Conservation (phyloP, 345 rosid species). For the Syzygium grande region DNA sequence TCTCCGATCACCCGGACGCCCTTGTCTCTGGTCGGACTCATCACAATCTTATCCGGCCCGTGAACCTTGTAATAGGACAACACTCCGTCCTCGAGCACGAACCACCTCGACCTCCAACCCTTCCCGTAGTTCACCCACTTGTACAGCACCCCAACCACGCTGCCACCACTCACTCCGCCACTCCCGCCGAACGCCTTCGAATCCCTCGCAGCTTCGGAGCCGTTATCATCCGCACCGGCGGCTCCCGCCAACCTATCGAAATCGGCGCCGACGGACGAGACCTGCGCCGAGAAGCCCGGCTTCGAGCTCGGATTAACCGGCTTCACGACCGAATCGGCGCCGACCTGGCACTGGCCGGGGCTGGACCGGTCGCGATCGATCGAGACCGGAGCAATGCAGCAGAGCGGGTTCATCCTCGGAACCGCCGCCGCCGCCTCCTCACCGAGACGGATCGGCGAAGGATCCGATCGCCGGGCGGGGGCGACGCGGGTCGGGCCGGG, state of each 20-base stretch:
- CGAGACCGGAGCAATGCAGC: constrained; percentile 99
- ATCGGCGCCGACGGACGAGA: constrained; percentile 47
- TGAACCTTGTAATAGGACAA: constrained; percentile 84
- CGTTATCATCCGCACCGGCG: constrained; percentile 8
- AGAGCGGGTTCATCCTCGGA: constrained; percentile 75
- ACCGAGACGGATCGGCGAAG: not conserved
- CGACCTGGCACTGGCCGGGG: constrained; percentile 41
- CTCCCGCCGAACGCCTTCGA: constrained; percentile 33
- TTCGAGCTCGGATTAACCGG: constrained; percentile 34
- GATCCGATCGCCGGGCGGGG: not conserved
- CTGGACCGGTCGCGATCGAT: constrained; percentile 76
- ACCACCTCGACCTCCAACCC: constrained; percentile 94
- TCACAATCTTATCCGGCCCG: constrained; percentile 81
- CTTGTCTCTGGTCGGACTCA: constrained; percentile 59
- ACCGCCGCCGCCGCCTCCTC: not conserved
- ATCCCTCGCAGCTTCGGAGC: constrained; percentile 22
- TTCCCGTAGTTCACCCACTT: constrained; percentile 98
- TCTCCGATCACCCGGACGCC: constrained; percentile 74
- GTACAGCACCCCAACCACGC: constrained; percentile 74
- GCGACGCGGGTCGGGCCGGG: constrained; percentile 1
- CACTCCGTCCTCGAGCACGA: constrained; percentile 77
- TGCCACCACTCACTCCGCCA: constrained; percentile 30
- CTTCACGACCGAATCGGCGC: constrained; percentile 20
- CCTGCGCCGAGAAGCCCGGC: constrained; percentile 52
- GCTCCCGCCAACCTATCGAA: constrained; percentile 7